Evolutionary conservation across 257 asterid genomes (phyloP).

Genomic region (Ehretia macrophylla): DNA sequence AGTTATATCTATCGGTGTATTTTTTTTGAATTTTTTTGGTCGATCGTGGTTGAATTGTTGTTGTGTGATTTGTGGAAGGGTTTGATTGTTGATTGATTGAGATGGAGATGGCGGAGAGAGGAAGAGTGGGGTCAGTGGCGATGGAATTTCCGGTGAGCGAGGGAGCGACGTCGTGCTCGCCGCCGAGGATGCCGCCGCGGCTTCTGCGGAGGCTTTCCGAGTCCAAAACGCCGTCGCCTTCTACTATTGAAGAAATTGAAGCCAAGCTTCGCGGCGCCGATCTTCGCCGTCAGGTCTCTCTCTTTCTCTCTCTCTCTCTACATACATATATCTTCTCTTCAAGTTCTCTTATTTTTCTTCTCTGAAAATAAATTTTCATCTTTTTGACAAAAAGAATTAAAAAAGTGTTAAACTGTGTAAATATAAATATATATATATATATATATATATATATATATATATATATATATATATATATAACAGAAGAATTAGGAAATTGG

Average conservation of each 20-base stretch:
- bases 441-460: too few species aligned
- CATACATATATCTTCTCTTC: background rate
- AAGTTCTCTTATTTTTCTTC: background rate
- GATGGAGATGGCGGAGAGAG: slow-evolving; percentile 51
- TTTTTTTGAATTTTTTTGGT: background rate
- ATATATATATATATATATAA: too few species aligned
- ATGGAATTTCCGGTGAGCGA: slow-evolving; percentile 82
- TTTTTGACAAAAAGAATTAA: too few species aligned
- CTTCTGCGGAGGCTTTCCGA: slow-evolving; percentile 75
- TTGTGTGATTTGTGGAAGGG: too few species aligned
- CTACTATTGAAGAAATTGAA: slow-evolving; percentile 75
- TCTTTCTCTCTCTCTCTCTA: background rate
- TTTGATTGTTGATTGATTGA: slow-evolving; percentile 7
- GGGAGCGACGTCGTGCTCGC: slow-evolving; percentile 61
- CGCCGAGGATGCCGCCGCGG: slow-evolving; percentile 78
- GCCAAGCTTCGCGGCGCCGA: slow-evolving; percentile 87
- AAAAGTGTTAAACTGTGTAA: too few species aligned
- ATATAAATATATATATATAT: too few species aligned
- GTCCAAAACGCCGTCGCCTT: slow-evolving; percentile 54
- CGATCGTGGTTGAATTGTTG: background rate
- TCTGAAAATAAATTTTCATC: too few species aligned
- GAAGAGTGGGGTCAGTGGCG: slow-evolving; percentile 38
- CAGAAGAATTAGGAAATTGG: too few species aligned
- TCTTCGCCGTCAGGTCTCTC: slow-evolving; percentile 79
- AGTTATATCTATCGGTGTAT: slow-evolving; percentile 8